phyloP scores from a whole-genome alignment of 2,329 filamentous ascomycete genomes.

The Trichoderma guizhouense region DNA sequence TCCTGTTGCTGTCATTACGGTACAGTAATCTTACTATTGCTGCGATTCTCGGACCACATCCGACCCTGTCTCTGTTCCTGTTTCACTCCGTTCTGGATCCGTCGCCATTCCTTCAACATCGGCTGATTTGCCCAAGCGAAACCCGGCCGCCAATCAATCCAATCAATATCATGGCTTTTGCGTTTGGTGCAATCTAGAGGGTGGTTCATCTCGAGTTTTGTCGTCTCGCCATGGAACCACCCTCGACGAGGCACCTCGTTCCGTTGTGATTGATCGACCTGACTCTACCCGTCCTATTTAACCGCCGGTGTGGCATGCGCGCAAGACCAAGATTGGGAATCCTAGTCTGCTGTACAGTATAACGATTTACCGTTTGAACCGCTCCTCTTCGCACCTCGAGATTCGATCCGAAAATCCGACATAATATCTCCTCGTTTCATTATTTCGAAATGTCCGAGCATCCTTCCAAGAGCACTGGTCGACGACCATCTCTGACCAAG shows the following conservation, averaged over 20 bases:
- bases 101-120: slow-evolving; percentile 3
- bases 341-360: neutral
- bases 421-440: neutral
- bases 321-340: neutral
- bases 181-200: slow-evolving; percentile 52
- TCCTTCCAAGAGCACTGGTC: slow-evolving; percentile 23
- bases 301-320: slow-evolving; percentile 1
- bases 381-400: neutral
- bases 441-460: slow-evolving; percentile 24
- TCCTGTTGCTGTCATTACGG: neutral
- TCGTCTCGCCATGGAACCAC: slow-evolving; percentile 54
- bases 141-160: slow-evolving; percentile 18
- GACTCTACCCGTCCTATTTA: slow-evolving; percentile 1
- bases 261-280: neutral
- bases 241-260: slow-evolving; percentile 42
- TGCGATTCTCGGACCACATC: neutral
- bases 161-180: slow-evolving; percentile 26
- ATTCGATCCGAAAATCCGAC: neutral
- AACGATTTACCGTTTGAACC: neutral
- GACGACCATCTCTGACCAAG: slow-evolving; percentile 18
- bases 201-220: slow-evolving; percentile 42
- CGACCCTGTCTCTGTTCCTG: neutral
- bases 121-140: slow-evolving; percentile 3
- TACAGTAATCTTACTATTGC: neutral
- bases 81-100: neutral